Percentiles rank a stretch among this genome's conserved stretches.
Evolutionary conservation across 2,329 filamentous ascomycete species (phyloP).

Genomic region (Aureobasidium lini): DNA sequence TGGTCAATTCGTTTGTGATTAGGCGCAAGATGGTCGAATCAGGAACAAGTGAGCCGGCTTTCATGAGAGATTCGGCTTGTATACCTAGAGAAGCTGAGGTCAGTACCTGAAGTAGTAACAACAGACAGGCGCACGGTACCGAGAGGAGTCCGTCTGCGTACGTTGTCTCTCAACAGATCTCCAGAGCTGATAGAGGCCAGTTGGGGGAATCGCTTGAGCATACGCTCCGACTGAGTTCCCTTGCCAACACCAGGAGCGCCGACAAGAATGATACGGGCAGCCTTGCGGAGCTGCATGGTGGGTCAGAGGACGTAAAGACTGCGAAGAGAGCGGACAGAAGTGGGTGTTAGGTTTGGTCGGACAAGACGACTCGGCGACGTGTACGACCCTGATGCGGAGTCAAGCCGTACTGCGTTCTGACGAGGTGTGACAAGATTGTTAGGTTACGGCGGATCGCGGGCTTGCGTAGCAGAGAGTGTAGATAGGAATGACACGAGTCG

Average conservation of each 20-base stretch:
- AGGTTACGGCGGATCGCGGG: too few relatives aligned
- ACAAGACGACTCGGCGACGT: neutral
- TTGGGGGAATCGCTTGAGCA: slow-evolving; percentile 80
- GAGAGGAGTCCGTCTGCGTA: slow-evolving; percentile 76
- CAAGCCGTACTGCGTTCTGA: too few relatives aligned
- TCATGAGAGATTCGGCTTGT: slow-evolving; percentile 84
- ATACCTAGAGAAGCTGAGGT: slow-evolving; percentile 57
- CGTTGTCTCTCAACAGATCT: slow-evolving; percentile 86
- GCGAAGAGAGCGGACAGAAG: neutral
- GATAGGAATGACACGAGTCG: too few relatives aligned
- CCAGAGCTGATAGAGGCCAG: slow-evolving; percentile 89
- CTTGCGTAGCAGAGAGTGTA: too few relatives aligned
- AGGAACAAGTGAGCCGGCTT: slow-evolving; percentile 78
- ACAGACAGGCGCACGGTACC: slow-evolving; percentile 45
- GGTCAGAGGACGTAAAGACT: slow-evolving; percentile 1
- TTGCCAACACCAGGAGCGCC: slow-evolving; percentile 97
- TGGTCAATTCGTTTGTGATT: slow-evolving; percentile 81
- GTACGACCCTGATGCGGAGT: neutral
- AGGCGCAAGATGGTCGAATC: slow-evolving; percentile 87
- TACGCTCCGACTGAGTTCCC: slow-evolving; percentile 85
- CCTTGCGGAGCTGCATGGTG: slow-evolving; percentile 49
- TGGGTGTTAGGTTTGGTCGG: neutral
- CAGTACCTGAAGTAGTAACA: neutral
- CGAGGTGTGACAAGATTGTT: too few relatives aligned
- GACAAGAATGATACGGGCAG: slow-evolving; percentile 88